Percentiles rank a stretch among this genome's conserved stretches.
These are phyloP conservation scores for Globisporangium yorkense DNA, from an alignment of 352 stramenopile genomes.

Conservation along the genomic window DNA sequence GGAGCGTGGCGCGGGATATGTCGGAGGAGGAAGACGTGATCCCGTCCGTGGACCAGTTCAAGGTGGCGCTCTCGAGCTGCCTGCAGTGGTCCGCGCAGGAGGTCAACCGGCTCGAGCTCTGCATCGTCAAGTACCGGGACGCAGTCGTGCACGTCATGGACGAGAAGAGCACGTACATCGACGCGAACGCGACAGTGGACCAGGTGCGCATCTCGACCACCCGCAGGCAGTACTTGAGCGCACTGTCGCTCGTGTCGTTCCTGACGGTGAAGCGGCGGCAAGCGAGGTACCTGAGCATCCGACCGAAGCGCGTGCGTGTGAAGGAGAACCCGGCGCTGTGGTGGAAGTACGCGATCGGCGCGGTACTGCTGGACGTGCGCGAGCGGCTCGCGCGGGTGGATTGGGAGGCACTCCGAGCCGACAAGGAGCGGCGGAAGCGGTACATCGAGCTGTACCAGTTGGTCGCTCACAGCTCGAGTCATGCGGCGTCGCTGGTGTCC, in stretches of 20 bases:
- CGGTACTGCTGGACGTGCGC: conserved; percentile 65
- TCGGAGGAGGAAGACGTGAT: conserved; percentile 75
- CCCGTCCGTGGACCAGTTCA: conserved; percentile 67
- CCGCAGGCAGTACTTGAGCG: conserved; percentile 69
- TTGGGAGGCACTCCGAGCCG: conserved; percentile 40
- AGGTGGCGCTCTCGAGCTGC: conserved; percentile 63
- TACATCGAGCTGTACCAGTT: conserved; percentile 65
- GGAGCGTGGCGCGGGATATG: conserved; percentile 66
- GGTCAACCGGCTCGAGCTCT: conserved; percentile 50
- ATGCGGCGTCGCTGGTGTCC: conserved; percentile 35
- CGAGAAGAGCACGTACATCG: conserved; percentile 87
- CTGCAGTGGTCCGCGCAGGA: conserved; percentile 66
- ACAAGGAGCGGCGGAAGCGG: conserved; percentile 25
- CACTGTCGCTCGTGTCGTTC: conserved; percentile 69
- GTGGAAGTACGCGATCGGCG: conserved; percentile 76
- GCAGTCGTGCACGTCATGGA: conserved; percentile 80
- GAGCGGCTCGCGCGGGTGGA: conserved; percentile 68
- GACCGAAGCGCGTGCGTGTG: conserved; percentile 39
- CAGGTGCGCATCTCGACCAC: conserved; percentile 60
- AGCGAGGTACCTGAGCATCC: conserved; percentile 46
- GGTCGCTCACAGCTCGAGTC: conserved; percentile 13
- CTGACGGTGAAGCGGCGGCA: conserved; percentile 56
- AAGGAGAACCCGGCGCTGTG: conserved; percentile 45
- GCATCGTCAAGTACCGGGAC: conserved; percentile 67
- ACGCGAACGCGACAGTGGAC: conserved; percentile 65